A percentile compares a stretch with the other conserved stretches of the same genome.
Evolutionary conservation across 768 basidiomycete species (phyloP).

Genomic region (Cystofilobasidium macerans): DNA sequence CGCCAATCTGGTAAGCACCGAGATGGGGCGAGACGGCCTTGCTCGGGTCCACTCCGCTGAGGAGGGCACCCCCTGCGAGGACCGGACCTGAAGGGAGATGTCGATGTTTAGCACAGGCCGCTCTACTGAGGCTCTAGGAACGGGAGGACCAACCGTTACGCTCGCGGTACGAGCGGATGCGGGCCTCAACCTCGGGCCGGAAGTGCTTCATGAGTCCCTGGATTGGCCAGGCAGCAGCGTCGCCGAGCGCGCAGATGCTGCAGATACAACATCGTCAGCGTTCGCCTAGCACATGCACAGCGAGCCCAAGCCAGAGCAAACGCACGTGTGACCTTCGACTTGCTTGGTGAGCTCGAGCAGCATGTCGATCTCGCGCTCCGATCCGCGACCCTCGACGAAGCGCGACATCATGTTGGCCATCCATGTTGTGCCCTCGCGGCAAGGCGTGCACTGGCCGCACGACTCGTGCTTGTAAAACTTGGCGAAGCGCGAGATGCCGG

Average conservation of each 20-base stretch:
- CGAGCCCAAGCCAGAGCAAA: neutral
- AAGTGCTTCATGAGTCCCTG: slow-evolving; percentile 97
- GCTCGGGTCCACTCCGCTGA: slow-evolving; percentile 11
- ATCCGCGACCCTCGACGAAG: slow-evolving; percentile 80
- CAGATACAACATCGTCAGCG: no score
- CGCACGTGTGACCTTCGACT: slow-evolving; percentile 60
- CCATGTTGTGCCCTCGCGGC: slow-evolving; percentile 75
- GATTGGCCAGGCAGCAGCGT: slow-evolving; percentile 97
- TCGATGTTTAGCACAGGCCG: no score
- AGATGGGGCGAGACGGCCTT: neutral
- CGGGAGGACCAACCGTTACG: slow-evolving; percentile 8
- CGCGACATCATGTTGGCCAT: slow-evolving; percentile 99
- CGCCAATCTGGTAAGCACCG: neutral
- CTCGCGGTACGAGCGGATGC: slow-evolving; percentile 44
- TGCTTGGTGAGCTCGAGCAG: slow-evolving; percentile 69
- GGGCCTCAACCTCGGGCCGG: slow-evolving; percentile 80
- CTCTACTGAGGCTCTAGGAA: no score
- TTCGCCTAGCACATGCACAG: no score
- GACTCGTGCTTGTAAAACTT: slow-evolving; percentile 99
- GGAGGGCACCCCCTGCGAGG: slow-evolving; percentile 21
- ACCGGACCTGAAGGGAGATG: slow-evolving; percentile 9
- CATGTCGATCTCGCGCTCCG: slow-evolving; percentile 95
- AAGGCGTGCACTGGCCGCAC: slow-evolving; percentile 93
- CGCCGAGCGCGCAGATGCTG: slow-evolving; percentile 92
- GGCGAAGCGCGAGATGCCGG: slow-evolving; percentile 87